Conservation (phyloP, 2,329 filamentous ascomycete genomes). For the Fusarium ramigenum region DNA sequence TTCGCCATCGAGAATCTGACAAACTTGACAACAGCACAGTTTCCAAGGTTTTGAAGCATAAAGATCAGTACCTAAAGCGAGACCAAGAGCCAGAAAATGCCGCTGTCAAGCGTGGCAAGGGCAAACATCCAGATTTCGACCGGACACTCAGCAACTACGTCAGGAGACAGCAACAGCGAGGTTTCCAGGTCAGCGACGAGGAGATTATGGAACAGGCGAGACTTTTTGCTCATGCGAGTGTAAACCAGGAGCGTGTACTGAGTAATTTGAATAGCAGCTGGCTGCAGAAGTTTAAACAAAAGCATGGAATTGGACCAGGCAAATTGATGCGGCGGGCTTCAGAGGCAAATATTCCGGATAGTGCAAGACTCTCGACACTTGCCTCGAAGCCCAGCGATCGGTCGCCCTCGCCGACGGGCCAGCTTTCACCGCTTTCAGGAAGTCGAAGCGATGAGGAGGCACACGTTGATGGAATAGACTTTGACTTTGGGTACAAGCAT, state of each 20-base stretch:
- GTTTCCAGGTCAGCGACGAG: slow-evolving; percentile 78
- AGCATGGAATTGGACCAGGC: slow-evolving; percentile 69
- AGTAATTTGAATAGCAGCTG: slow-evolving; percentile 79
- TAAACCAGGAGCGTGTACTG: slow-evolving; percentile 74
- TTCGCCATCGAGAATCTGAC: slow-evolving; percentile 43
- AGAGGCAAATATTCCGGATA: slow-evolving; percentile 77
- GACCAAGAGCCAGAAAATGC: slow-evolving; percentile 72
- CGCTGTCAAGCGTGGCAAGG: slow-evolving; percentile 83
- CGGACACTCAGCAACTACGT: slow-evolving; percentile 89
- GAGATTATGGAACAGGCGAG: slow-evolving; percentile 85
- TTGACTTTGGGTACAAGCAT: slow-evolving; percentile 47
- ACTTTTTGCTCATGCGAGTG: slow-evolving; percentile 78
- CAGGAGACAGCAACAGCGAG: slow-evolving; percentile 80
- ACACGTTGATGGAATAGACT: slow-evolving; percentile 54
- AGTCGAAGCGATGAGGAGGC: slow-evolving; percentile 75
- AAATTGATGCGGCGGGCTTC: slow-evolving; percentile 66
- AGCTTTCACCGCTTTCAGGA: slow-evolving; percentile 74
- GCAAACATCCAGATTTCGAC: slow-evolving; percentile 90
- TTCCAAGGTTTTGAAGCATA: slow-evolving; percentile 95
- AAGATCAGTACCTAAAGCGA: slow-evolving; percentile 93
- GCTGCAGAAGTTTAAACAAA: slow-evolving; percentile 96
- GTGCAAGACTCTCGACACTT: slow-evolving; percentile 65
- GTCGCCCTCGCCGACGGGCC: slow-evolving; percentile 75
- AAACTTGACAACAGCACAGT: slow-evolving; percentile 74
- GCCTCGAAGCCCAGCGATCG: slow-evolving; percentile 48